These are phyloP conservation scores for Saccharum hybrid DNA, from an alignment of 202 grass and related monocot genomes.

Conservation along the genomic window DNA sequence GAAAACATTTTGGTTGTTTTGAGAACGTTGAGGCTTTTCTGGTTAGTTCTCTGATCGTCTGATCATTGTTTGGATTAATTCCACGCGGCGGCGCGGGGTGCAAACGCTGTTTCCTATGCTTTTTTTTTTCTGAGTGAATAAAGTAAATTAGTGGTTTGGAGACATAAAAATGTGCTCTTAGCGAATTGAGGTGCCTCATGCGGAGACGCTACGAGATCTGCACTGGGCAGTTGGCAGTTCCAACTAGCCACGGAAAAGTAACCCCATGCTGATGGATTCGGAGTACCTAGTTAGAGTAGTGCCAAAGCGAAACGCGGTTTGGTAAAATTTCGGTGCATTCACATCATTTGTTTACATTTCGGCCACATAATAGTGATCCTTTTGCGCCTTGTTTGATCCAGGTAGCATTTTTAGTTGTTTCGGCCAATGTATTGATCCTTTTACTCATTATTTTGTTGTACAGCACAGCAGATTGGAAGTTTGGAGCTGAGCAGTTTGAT, in stretches of 20 bases:
- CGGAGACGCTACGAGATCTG: background rate
- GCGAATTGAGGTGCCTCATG: background rate
- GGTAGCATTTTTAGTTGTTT: background rate
- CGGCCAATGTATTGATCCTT: constrained; percentile 32
- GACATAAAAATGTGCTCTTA: constrained; percentile 1
- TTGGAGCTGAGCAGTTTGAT: constrained; percentile 83
- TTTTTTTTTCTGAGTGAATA: background rate
- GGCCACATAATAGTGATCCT: background rate
- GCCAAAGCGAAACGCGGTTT: background rate
- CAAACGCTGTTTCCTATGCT: background rate
- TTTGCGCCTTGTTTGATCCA: background rate
- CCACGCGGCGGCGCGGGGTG: background rate
- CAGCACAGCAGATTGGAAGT: constrained; percentile 89
- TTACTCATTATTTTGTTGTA: constrained; percentile 43
- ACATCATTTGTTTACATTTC: background rate
- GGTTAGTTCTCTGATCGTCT: background rate
- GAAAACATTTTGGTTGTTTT: background rate
- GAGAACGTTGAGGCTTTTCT: constrained; percentile 8
- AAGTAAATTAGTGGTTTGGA: background rate
- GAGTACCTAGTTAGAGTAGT: background rate
- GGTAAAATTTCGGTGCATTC: background rate
- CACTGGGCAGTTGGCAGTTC: background rate
- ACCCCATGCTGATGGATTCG: background rate
- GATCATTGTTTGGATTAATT: background rate
- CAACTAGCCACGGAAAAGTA: background rate